Evolutionary conservation across 2,329 filamentous ascomycete species (phyloP).

Genomic region (Venturia aucupariae): DNA sequence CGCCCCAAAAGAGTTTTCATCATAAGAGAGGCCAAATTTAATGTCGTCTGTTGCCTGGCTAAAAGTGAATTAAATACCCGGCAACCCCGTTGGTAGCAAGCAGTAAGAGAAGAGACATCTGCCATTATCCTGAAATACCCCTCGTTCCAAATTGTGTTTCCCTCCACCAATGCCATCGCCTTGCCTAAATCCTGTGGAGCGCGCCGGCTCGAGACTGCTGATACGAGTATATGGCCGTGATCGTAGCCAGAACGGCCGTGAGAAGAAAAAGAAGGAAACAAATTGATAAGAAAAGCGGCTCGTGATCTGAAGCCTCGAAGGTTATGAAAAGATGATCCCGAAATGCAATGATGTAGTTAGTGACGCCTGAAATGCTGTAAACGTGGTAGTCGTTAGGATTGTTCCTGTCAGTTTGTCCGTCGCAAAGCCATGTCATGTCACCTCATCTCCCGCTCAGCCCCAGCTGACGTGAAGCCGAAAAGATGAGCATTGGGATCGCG

Average conservation of each 20-base stretch:
- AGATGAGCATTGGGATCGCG: neutral
- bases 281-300: neutral
- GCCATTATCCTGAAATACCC: neutral
- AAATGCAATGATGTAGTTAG: neutral
- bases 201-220: neutral
- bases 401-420: neutral
- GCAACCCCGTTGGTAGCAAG: too few relatives aligned
- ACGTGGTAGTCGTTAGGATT: neutral
- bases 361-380: constrained; percentile 2
- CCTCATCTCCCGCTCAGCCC: neutral
- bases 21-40: too few relatives aligned
- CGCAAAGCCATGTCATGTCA: neutral
- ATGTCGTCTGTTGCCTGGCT: too few relatives aligned
- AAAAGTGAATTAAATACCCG: too few relatives aligned
- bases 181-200: neutral
- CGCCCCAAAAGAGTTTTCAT: too few relatives aligned
- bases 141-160: neutral
- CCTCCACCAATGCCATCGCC: neutral
- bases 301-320: neutral
- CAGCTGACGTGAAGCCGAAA: neutral
- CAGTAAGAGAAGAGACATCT: neutral
- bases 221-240: neutral
- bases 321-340: neutral
- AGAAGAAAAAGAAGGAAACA: too few relatives aligned
- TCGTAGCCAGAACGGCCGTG: neutral